Evolutionary conservation across 768 basidiomycete species (phyloP), one percentile per base, ranked within the genome.

Genomic region (Phlebiopsis gigantea): DNA sequence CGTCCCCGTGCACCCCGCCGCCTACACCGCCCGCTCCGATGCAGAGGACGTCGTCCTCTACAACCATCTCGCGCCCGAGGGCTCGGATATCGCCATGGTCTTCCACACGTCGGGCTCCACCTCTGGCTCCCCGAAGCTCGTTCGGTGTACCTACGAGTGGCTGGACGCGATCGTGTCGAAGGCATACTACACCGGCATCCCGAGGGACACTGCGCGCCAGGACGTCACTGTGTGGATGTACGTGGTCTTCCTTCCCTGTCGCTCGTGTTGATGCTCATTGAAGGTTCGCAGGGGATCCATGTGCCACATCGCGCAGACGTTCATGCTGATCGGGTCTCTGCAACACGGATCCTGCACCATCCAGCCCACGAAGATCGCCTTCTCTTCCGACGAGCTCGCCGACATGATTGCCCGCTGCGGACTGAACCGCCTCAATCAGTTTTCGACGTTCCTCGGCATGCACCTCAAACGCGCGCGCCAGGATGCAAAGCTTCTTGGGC

Each of bases 91-190:
- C 25, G 77, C 78, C 46, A 83, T 90, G 74, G 73, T 89, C 53
- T 90, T 88, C 75, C 89, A 89, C 68, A 90, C 89, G 9, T 86
- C 84, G 57, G 89, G 89, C 15, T 90, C 88, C 39, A 90, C 89
- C 6, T 90, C 87, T n/a, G 88, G 88, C 48, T 86, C 82, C 64
- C 89, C 89, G 0, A 90, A 89, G 65, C 82, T 90, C 25, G 85
- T 91, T 0, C 87, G 82, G 15, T 85, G 85, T 70, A 86, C 72
- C 63, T 82, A 81, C 62, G 77, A 72, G 26, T 90, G 88, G 89
- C 60, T 91, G 26, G 70, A 80, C 58, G 69, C 78, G n/a, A 80
- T 79, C 2, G 70, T 83, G 51, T 63, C 74, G n/a, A 91, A 91
- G 69, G 81, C 86, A 39, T 67, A 72, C 57, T 75, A 77, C 57